Conservation (phyloP, 805 yeast species). For the Pichia gijzeniarum region DNA sequence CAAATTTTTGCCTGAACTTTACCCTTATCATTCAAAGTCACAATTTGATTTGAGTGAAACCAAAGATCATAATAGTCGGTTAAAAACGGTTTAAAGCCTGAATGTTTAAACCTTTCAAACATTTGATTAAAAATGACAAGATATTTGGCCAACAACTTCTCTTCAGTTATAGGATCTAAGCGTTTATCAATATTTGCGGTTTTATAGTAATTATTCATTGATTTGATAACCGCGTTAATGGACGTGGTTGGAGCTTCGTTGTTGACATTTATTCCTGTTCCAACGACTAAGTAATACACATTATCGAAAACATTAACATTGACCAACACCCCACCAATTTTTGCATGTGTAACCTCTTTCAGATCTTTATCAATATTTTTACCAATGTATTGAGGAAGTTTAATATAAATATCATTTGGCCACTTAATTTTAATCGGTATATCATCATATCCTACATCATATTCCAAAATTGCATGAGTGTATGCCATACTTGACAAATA, state of each 20-base stretch:
- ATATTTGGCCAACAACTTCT: conserved; percentile 58
- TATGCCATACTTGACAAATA: conserved; percentile 79
- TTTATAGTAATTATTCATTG: conserved; percentile 49
- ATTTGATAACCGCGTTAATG: conserved; percentile 59
- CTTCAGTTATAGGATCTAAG: conserved; percentile 30
- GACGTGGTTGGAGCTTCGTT: conserved; percentile 93
- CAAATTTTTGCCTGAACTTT: conserved; percentile 52
- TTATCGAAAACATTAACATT: conserved; percentile 64
- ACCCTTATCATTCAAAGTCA: conserved; percentile 45
- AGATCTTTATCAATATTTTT: conserved; percentile 19
- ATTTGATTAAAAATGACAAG: conserved; percentile 60
- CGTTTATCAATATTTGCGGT: conserved; percentile 28
- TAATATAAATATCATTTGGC: conserved; percentile 91
- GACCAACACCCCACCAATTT: conserved; percentile 79
- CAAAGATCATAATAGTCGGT: conserved; percentile 72
- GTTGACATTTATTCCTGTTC: conserved; percentile 80
- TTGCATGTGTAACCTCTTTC: conserved; percentile 59
- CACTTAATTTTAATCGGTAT: conserved; percentile 83
- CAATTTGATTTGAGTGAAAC: conserved; percentile 76
- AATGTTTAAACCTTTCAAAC: conserved; percentile 46
- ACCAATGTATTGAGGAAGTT: conserved; percentile 54
- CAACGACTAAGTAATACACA: conserved; percentile 64
- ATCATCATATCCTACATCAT: conserved; percentile 49
- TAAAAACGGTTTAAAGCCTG: conserved; percentile 67
- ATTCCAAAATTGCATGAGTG: conserved; percentile 64